A percentile compares a stretch with the other conserved stretches of the same genome.
phyloP scores from a whole-genome alignment of 768 basidiomycete species.

The Leccinellum rugosiceps region DNA sequence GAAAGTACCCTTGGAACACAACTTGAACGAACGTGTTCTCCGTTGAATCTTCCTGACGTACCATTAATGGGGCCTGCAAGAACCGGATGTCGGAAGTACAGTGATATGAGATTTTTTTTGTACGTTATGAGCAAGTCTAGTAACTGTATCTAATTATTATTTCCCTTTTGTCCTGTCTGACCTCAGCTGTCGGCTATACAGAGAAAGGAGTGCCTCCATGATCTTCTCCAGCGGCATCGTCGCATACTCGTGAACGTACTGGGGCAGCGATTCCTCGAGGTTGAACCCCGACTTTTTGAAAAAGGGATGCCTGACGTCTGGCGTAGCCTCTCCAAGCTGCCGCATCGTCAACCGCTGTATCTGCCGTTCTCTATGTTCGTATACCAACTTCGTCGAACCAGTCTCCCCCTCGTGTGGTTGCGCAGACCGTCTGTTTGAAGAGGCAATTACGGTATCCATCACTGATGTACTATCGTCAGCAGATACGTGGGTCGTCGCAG shows the following conservation, averaged over 20 bases:
- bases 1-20: no score
- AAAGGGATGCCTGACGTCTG: slow-evolving; percentile 84
- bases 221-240: slow-evolving; percentile 81
- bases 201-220: slow-evolving; percentile 70
- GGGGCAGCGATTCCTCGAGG: slow-evolving; percentile 79
- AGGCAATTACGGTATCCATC: background rate
- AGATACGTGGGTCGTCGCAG: background rate
- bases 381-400: slow-evolving; percentile 36
- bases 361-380: slow-evolving; percentile 53
- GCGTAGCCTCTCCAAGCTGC: slow-evolving; percentile 85
- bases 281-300: slow-evolving; percentile 84
- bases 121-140: no score
- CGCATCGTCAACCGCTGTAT: slow-evolving; percentile 83
- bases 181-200: slow-evolving; percentile 74
- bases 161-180: slow-evolving; percentile 23
- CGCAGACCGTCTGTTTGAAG: slow-evolving; percentile 9
- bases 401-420: slow-evolving; percentile 18
- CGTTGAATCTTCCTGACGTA: no score
- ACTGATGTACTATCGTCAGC: slow-evolving; percentile 7
- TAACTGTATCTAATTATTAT: no score
- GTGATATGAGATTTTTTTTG: no score
- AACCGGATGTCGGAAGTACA: no score
- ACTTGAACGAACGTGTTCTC: no score
- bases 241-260: slow-evolving; percentile 85
- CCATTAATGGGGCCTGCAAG: no score